phyloP scores from a whole-genome alignment of 495 filamentous ascomycete species.

The Penicillium coffeae region DNA sequence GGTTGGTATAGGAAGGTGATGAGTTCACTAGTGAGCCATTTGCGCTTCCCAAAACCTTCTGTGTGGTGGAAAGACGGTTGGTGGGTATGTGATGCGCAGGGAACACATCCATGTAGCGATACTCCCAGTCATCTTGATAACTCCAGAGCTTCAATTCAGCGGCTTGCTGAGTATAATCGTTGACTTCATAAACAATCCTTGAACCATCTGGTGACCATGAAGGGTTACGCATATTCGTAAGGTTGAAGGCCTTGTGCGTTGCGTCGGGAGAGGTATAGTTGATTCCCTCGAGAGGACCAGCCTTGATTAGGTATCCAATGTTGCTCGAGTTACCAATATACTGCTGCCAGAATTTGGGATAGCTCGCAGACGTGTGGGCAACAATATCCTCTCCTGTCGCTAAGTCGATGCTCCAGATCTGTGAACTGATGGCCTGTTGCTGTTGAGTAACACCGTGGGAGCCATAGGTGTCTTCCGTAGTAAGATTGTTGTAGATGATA shows the following conservation, averaged over 20 bases:
- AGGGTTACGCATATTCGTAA: conserved; percentile 5
- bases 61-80: conserved; percentile 1
- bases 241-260: conserved; percentile 1
- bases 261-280: conserved; percentile 7
- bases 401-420: conserved; percentile 10
- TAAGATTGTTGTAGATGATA: conserved; percentile 14
- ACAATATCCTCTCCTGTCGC: conserved; percentile 7
- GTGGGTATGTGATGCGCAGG: not conserved
- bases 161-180: not conserved
- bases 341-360: conserved; percentile 5
- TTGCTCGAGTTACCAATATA: conserved; percentile 3
- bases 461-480: conserved; percentile 6
- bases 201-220: conserved; percentile 12
- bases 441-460: not conserved
- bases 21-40: conserved; percentile 1
- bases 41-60: conserved; percentile 2
- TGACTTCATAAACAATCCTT: conserved; percentile 5
- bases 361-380: conserved; percentile 1
- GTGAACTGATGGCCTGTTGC: not conserved
- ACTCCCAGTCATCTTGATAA: conserved; percentile 12
- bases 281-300: conserved; percentile 2
- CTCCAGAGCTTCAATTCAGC: conserved; percentile 8
- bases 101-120: conserved; percentile 14
- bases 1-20: not conserved
- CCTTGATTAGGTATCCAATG: conserved; percentile 12